phyloP scores from a whole-genome alignment of 306 rosid genomes.

The Cicer yamashitae region DNA sequence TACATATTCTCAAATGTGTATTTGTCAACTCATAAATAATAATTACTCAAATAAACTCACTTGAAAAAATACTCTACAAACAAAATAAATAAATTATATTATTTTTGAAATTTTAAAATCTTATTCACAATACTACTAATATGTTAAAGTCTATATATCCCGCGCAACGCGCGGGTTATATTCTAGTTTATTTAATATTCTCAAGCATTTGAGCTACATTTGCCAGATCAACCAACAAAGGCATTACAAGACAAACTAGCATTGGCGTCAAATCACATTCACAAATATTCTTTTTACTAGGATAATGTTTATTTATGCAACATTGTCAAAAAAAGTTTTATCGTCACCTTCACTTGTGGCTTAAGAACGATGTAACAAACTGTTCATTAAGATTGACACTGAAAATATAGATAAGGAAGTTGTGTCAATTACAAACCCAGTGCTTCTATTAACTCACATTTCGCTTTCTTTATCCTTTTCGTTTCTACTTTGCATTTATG shows the following conservation, averaged over 20 bases:
- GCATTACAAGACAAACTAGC: conserved; percentile 31
- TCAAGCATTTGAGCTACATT: no score
- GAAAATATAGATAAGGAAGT: conserved; percentile 44
- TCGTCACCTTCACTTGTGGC: conserved; percentile 41
- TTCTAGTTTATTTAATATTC: no score
- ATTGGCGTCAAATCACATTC: conserved; percentile 27
- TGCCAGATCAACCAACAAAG: background rate
- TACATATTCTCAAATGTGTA: no score
- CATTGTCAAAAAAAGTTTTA: background rate
- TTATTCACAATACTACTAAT: no score
- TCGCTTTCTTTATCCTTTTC: conserved; percentile 55
- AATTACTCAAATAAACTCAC: no score
- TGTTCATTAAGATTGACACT: background rate
- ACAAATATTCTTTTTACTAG: conserved; percentile 34
- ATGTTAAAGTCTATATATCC: no score
- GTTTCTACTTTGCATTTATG: background rate
- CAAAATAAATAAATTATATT: no score
- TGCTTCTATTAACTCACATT: conserved; percentile 42
- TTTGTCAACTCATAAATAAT: no score
- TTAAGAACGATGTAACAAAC: conserved; percentile 2
- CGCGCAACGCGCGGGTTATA: no score
- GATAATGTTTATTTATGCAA: conserved; percentile 36
- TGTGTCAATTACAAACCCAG: conserved; percentile 35
- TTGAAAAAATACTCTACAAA: no score
- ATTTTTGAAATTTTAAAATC: no score